phyloP scores from a whole-genome alignment of 805 yeast genomes.

The Sugiyamaella valdiviana region DNA sequence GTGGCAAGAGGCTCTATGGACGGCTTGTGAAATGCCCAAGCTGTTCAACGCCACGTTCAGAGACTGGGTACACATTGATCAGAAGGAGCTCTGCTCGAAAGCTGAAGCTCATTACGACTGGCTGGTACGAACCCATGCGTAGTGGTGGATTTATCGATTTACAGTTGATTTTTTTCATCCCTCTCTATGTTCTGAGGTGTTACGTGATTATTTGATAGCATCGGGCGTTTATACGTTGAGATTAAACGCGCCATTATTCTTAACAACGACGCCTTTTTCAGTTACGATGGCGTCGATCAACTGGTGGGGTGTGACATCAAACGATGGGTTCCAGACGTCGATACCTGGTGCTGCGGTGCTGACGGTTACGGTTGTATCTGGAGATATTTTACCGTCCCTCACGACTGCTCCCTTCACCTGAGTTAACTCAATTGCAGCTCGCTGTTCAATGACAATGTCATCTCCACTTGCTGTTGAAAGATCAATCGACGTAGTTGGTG shows the following conservation, averaged over 20 bases:
- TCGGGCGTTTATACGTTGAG: too few species aligned
- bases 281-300: conserved; percentile 86
- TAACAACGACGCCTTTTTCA: conserved; percentile 57
- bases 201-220: too few species aligned
- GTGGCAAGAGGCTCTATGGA: conserved; percentile 22
- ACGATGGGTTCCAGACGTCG: conserved; percentile 92
- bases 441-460: conserved; percentile 76
- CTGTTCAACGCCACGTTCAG: conserved; percentile 7
- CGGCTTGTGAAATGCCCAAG: conserved; percentile 17
- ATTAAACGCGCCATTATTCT: conserved; percentile 49
- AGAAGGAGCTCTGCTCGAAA: conserved; percentile 7
- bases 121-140: conserved; percentile 7
- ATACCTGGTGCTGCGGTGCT: conserved; percentile 82
- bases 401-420: conserved; percentile 64
- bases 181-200: too few species aligned
- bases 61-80: conserved; percentile 16
- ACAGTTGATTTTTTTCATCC: too few species aligned
- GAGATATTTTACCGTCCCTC: conserved; percentile 25
- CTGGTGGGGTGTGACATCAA: conserved; percentile 83
- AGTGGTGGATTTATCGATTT: neutral
- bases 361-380: conserved; percentile 43
- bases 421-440: conserved; percentile 76
- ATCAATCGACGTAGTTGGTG: conserved; percentile 91
- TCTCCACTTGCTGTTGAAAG: conserved; percentile 58
- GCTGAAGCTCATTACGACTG: conserved; percentile 11